Evolutionary conservation across 805 yeast genomes (phyloP).

Genomic region (Sugiyamaella chiloensis): DNA sequence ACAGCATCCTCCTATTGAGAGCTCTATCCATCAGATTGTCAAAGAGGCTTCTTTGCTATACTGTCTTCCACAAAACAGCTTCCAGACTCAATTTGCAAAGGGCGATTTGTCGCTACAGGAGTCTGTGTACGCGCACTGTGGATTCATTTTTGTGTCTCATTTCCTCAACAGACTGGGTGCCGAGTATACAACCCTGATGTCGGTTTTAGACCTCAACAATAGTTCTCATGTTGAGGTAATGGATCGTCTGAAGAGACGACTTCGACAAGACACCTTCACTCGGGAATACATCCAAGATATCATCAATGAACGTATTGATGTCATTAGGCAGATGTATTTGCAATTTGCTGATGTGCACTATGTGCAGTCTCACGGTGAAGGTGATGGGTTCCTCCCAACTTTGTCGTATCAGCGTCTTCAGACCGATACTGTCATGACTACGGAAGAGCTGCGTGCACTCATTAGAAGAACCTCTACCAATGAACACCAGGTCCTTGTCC

Average conservation of each 20-base stretch:
- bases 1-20: slow-evolving; percentile 52
- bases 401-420: slow-evolving; percentile 82
- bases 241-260: slow-evolving; percentile 76
- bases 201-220: slow-evolving; percentile 60
- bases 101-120: slow-evolving; percentile 90
- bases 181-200: slow-evolving; percentile 69
- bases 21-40: slow-evolving; percentile 82
- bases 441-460: slow-evolving; percentile 67
- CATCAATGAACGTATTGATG: slow-evolving; percentile 62
- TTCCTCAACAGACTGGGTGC: slow-evolving; percentile 92
- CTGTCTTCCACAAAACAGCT: slow-evolving; percentile 84
- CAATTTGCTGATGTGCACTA: slow-evolving; percentile 91
- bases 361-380: slow-evolving; percentile 48
- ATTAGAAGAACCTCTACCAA: slow-evolving; percentile 66
- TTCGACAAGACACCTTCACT: slow-evolving; percentile 90
- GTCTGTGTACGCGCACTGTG: slow-evolving; percentile 90
- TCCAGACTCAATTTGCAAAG: slow-evolving; percentile 65
- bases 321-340: slow-evolving; percentile 80
- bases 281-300: slow-evolving; percentile 77
- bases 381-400: slow-evolving; percentile 46
- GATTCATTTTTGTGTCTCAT: slow-evolving; percentile 87
- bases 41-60: slow-evolving; percentile 91
- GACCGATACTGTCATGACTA: slow-evolving; percentile 68
- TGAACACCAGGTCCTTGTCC: slow-evolving; percentile 76
- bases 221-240: slow-evolving; percentile 72